These are phyloP conservation scores for Aspergillus unguis DNA, from an alignment of 2,329 filamentous ascomycete species.

Conservation along the genomic window DNA sequence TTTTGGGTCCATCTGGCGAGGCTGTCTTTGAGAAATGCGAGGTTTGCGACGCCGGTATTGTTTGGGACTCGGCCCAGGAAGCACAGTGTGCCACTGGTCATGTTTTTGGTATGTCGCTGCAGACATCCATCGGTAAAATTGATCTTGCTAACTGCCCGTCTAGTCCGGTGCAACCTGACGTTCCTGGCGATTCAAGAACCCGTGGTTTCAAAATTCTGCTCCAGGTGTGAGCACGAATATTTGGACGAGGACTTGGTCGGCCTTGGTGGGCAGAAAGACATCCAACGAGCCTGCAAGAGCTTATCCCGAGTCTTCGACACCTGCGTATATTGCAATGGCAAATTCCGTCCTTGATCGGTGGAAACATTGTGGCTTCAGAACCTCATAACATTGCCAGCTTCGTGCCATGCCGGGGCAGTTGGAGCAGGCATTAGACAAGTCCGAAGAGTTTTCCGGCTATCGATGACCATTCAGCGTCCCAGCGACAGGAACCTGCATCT, in stretches of 20 bases:
- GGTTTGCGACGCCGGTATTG: constrained; percentile 49
- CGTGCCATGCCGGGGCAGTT: not conserved
- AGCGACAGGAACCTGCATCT: constrained; percentile 70
- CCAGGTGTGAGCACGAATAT: constrained; percentile 50
- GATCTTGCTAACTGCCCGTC: constrained; percentile 9
- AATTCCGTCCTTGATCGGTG: constrained; percentile 26
- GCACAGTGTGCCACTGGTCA: constrained; percentile 53
- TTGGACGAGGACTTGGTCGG: constrained; percentile 43
- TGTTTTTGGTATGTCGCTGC: constrained; percentile 43
- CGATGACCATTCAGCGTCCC: constrained; percentile 90
- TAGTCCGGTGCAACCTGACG: constrained; percentile 54
- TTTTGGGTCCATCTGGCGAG: constrained; percentile 21
- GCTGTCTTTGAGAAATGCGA: constrained; percentile 49
- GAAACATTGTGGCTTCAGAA: not conserved
- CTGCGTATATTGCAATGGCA: constrained; percentile 36
- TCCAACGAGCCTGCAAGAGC: constrained; percentile 21
- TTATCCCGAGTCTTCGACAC: constrained; percentile 35
- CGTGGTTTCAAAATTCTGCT: constrained; percentile 52
- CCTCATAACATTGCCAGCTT: not conserved
- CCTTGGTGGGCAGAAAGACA: constrained; percentile 12
- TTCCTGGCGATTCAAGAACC: constrained; percentile 55
- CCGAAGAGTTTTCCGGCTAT: constrained; percentile 72
- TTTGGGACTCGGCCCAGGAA: constrained; percentile 46
- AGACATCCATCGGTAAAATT: too few species aligned
- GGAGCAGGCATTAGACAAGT: constrained; percentile 23